These are phyloP conservation scores for Musa schizocarpa DNA, from an alignment of 176 grass and related monocot species.

Conservation along the genomic window DNA sequence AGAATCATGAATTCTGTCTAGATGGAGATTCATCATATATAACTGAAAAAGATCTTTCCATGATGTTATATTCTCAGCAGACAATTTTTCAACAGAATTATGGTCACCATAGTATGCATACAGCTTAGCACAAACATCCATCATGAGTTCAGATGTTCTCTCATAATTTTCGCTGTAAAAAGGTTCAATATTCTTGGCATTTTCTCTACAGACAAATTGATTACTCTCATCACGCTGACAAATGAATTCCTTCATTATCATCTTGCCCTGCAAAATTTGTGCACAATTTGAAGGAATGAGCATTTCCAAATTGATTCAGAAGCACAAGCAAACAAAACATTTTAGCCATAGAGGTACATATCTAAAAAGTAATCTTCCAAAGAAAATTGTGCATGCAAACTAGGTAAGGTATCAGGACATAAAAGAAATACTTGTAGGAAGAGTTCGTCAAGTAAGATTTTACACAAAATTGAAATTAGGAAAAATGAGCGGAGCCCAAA, in stretches of 20 bases:
- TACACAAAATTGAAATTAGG: neutral
- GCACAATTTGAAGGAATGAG: slow-evolving; percentile 5
- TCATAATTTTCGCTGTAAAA: slow-evolving; percentile 37
- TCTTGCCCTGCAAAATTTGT: slow-evolving; percentile 39
- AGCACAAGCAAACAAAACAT: neutral
- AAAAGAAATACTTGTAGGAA: neutral
- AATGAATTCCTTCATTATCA: slow-evolving; percentile 21
- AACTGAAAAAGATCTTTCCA: slow-evolving; percentile 75
- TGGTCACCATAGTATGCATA: slow-evolving; percentile 20
- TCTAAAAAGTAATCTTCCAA: neutral
- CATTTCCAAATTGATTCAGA: slow-evolving; percentile 11
- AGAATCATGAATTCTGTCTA: slow-evolving; percentile 46
- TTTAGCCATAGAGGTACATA: neutral
- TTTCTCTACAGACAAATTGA: neutral
- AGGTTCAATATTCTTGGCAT: slow-evolving; percentile 25
- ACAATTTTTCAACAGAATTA: slow-evolving; percentile 30
- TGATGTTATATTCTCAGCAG: slow-evolving; percentile 40
- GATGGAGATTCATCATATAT: slow-evolving; percentile 42
- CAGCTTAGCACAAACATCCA: slow-evolving; percentile 35
- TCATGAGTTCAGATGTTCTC: slow-evolving; percentile 30
- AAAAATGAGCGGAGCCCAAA: neutral
- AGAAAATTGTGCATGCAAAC: neutral
- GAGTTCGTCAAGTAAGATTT: neutral
- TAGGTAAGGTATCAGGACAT: neutral
- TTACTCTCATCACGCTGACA: slow-evolving; percentile 22